These are phyloP conservation scores for Peronospora farinosa DNA, from an alignment of 352 stramenopile species.

Conservation along the genomic window DNA sequence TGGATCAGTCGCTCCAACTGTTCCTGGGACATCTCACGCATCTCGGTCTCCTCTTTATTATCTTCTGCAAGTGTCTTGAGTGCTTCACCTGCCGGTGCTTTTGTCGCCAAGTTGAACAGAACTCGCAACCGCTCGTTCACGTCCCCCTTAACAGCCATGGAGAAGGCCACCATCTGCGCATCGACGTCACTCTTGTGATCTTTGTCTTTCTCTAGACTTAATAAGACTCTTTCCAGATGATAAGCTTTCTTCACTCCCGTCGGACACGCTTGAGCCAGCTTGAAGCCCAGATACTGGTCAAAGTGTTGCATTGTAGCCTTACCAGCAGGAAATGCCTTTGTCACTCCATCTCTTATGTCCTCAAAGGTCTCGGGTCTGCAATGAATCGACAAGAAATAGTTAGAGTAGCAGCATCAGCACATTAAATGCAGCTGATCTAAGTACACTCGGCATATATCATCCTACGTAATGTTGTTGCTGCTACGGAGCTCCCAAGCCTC, in stretches of 20 bases:
- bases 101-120: conserved; percentile 63
- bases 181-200: conserved; percentile 62
- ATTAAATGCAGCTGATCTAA: no score
- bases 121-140: conserved; percentile 65
- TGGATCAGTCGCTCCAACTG: conserved; percentile 61
- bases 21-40: conserved; percentile 46
- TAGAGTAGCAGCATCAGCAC: background rate
- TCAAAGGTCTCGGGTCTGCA: conserved; percentile 48
- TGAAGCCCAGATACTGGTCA: conserved; percentile 70
- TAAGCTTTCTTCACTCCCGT: conserved; percentile 62
- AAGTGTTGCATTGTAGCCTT: conserved; percentile 72
- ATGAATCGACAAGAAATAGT: background rate
- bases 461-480: conserved; percentile 74
- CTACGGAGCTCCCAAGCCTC: conserved; percentile 81
- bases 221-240: conserved; percentile 68
- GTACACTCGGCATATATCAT: background rate
- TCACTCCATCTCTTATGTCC: conserved; percentile 39
- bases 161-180: conserved; percentile 73
- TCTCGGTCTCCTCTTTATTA: conserved; percentile 22
- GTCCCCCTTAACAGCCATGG: conserved; percentile 68
- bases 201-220: conserved; percentile 53
- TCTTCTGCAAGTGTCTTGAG: conserved; percentile 3
- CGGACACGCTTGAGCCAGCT: conserved; percentile 49
- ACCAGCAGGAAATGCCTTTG: conserved; percentile 50
- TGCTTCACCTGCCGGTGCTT: conserved; percentile 25